Evolutionary conservation across 1,139 yeast species (phyloP).

Genomic region (Eremothecium cymbalariae): DNA sequence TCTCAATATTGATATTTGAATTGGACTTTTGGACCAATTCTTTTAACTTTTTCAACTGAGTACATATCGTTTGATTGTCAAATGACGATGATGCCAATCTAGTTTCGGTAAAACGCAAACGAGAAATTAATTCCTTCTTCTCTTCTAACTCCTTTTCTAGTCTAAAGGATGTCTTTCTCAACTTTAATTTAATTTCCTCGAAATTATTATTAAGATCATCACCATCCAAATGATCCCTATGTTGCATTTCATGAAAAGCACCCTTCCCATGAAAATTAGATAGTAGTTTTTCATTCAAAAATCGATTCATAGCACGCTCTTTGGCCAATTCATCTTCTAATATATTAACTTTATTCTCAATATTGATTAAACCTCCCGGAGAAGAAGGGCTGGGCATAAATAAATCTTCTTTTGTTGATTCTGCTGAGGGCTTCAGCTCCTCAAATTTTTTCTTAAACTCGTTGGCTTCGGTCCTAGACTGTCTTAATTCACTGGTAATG

Average conservation of each 20-base stretch:
- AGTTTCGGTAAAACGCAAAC: slow-evolving; percentile 48
- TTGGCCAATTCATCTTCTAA: slow-evolving; percentile 26
- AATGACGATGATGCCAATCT: slow-evolving; percentile 46
- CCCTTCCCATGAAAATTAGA: slow-evolving; percentile 4
- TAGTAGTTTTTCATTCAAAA: slow-evolving; percentile 22
- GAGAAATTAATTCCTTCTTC: slow-evolving; percentile 47
- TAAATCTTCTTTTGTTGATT: slow-evolving; percentile 2
- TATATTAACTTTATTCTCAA: slow-evolving; percentile 17
- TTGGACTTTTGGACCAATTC: slow-evolving; percentile 26
- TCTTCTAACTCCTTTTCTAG: slow-evolving; percentile 48
- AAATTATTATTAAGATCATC: slow-evolving; percentile 32
- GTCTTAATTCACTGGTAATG: slow-evolving; percentile 17
- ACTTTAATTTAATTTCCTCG: slow-evolving; percentile 42
- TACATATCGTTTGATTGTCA: slow-evolving; percentile 41
- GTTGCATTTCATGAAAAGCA: not conserved
- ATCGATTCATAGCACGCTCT: slow-evolving; percentile 25
- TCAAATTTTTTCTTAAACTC: slow-evolving; percentile 24
- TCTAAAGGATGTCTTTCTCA: slow-evolving; percentile 46
- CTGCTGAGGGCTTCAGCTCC: slow-evolving; percentile 18
- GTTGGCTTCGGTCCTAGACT: slow-evolving; percentile 23
- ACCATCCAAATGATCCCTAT: slow-evolving; percentile 1
- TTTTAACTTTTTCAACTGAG: slow-evolving; percentile 35
- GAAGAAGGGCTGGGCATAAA: not conserved
- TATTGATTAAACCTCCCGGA: not conserved
- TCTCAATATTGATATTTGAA: slow-evolving; percentile 25